These are phyloP conservation scores for Epichloe hybrida DNA, from an alignment of 2,329 filamentous ascomycete species.

Conservation along the genomic window DNA sequence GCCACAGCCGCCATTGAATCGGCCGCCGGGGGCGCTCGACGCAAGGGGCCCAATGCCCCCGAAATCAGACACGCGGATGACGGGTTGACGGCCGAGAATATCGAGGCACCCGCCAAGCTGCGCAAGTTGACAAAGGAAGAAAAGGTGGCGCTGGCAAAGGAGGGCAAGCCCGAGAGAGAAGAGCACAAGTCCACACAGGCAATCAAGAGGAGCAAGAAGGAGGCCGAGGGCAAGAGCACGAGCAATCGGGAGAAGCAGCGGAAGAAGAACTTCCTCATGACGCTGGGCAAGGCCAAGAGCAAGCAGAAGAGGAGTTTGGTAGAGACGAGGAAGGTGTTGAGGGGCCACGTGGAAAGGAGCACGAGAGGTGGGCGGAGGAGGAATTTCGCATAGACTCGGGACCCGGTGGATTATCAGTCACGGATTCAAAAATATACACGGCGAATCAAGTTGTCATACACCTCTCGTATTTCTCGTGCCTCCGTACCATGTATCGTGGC, in stretches of 20 bases:
- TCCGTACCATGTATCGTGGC: too few relatives aligned
- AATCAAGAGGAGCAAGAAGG: conserved; percentile 75
- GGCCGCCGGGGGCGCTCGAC: conserved; percentile 30
- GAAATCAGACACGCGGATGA: conserved; percentile 64
- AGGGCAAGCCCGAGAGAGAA: conserved; percentile 62
- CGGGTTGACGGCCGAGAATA: conserved; percentile 77
- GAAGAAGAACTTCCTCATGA: conserved; percentile 99
- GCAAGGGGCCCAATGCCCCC: conserved; percentile 33
- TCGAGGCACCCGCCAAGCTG: conserved; percentile 71
- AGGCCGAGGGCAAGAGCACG: conserved; percentile 80
- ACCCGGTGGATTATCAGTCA: neutral
- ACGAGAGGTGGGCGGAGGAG: conserved; percentile 74
- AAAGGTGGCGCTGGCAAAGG: conserved; percentile 67
- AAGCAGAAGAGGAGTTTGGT: conserved; percentile 92
- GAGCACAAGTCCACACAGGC: conserved; percentile 81
- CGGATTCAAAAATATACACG: too few relatives aligned
- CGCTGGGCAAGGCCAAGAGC: conserved; percentile 82
- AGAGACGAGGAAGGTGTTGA: conserved; percentile 68
- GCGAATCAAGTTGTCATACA: too few relatives aligned
- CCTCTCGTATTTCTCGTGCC: too few relatives aligned
- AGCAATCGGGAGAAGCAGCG: conserved; percentile 95
- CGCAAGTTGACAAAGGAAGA: conserved; percentile 85
- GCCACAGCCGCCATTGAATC: conserved; percentile 59
- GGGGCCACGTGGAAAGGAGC: conserved; percentile 66
- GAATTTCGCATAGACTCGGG: conserved; percentile 33